These are phyloP conservation scores for Entoloma clypeatum DNA, from an alignment of 1,284 basidiomycete genomes.

Conservation along the genomic window DNA sequence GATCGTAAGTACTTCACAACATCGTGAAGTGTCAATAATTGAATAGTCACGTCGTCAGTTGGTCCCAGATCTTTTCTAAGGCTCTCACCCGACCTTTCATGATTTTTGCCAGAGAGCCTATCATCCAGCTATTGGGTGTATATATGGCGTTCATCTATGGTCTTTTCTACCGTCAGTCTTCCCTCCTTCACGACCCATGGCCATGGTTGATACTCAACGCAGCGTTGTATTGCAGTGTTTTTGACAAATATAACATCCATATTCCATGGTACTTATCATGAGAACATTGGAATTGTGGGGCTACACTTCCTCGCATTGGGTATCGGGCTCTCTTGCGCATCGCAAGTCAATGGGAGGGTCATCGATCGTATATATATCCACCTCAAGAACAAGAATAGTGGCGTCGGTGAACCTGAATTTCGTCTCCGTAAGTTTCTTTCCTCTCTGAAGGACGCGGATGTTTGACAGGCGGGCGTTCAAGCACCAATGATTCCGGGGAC, in stretches of 20 bases:
- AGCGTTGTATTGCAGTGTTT: constrained; percentile 37
- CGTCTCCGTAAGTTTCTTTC: constrained; percentile 40
- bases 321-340: constrained; percentile 46
- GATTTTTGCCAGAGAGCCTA: constrained; percentile 37
- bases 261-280: constrained; percentile 48
- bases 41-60: too few relatives aligned
- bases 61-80: constrained; percentile 37
- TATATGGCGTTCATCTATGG: constrained; percentile 49
- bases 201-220: neutral
- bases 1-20: constrained; percentile 42
- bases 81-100: constrained; percentile 39
- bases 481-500: constrained; percentile 25
- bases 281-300: constrained; percentile 54
- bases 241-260: constrained; percentile 65
- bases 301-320: constrained; percentile 65
- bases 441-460: too few relatives aligned
- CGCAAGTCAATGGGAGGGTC: constrained; percentile 56
- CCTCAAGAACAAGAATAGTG: constrained; percentile 47
- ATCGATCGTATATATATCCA: constrained; percentile 54
- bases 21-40: too few relatives aligned
- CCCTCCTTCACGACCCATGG: neutral
- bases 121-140: constrained; percentile 39
- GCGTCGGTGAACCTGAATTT: constrained; percentile 57
- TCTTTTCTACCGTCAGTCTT: constrained; percentile 47
- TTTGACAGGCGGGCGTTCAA: too few relatives aligned